A percentile compares a stretch with the other conserved stretches of the same genome.
Conservation (phyloP, 2,329 filamentous ascomycete species). For the Fusarium pseudograminearum region DNA sequence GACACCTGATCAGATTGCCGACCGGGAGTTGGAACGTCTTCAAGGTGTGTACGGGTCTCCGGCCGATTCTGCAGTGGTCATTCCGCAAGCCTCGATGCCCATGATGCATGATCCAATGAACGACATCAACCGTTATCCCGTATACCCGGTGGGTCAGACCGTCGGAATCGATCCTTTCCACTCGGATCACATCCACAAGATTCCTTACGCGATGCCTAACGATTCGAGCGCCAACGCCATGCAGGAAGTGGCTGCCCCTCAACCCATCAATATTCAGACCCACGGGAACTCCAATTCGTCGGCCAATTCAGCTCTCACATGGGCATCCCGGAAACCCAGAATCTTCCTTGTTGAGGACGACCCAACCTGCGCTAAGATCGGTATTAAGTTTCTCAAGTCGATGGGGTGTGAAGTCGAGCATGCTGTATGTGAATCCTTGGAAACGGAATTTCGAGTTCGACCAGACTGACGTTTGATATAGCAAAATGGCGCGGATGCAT, state of each 20-base stretch:
- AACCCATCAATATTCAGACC: constrained; percentile 47
- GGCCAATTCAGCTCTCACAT: constrained; percentile 59
- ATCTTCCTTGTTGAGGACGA: constrained; percentile 93
- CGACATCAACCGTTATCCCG: constrained; percentile 71
- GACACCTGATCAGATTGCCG: constrained; percentile 63
- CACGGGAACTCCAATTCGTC: constrained; percentile 40
- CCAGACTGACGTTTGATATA: constrained; percentile 37
- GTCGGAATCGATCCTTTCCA: constrained; percentile 96
- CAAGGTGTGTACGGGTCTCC: constrained; percentile 67
- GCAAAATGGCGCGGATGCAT: constrained; percentile 87
- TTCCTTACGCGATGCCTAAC: constrained; percentile 83
- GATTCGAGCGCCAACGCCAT: constrained; percentile 55
- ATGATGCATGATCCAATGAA: constrained; percentile 67
- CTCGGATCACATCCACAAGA: constrained; percentile 93
- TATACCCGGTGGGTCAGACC: constrained; percentile 91
- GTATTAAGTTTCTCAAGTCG: constrained; percentile 73
- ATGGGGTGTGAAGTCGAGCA: constrained; percentile 76
- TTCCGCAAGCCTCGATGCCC: constrained; percentile 58
- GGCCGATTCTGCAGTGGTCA: constrained; percentile 62
- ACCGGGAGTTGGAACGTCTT: constrained; percentile 67
- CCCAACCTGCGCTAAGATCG: constrained; percentile 74
- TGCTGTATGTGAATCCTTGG: constrained; percentile 63
- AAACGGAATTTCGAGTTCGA: not conserved
- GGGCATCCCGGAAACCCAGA: constrained; percentile 75
- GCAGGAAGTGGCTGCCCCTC: constrained; percentile 58